Evolutionary conservation across 495 filamentous ascomycete species (phyloP).

Genomic region (Neurospora discreta): DNA sequence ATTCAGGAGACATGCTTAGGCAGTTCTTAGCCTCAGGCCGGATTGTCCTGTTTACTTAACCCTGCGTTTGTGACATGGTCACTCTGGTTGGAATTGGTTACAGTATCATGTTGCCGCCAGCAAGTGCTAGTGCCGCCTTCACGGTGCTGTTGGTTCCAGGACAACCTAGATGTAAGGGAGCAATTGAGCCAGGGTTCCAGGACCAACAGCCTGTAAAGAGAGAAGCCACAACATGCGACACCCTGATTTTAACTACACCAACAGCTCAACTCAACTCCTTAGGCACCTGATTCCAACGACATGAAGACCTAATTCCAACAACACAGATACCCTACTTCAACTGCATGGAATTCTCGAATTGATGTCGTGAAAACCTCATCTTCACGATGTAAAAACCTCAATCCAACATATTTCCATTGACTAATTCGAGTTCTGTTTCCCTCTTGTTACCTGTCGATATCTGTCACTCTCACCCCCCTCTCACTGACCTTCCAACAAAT

Average conservation of each 20-base stretch:
- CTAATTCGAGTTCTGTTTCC: background rate
- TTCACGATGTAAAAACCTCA: background rate
- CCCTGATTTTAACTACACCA: background rate
- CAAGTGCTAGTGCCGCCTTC: background rate
- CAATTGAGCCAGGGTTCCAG: background rate
- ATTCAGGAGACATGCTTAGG: background rate
- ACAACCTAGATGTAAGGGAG: background rate
- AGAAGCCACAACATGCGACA: background rate
- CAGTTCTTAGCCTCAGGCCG: background rate
- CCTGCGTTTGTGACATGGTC: background rate
- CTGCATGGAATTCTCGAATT: background rate
- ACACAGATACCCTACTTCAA: background rate
- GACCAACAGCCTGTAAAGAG: background rate
- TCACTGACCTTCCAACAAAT: constrained; percentile 50
- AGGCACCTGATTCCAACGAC: background rate
- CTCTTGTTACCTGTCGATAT: background rate
- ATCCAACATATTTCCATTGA: background rate
- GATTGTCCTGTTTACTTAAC: background rate
- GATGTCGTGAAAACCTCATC: background rate
- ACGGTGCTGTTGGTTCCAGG: background rate
- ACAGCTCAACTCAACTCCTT: background rate
- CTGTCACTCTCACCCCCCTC: background rate
- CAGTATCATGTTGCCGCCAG: background rate
- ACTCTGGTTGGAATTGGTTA: background rate
- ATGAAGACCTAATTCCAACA: background rate